Conservation (phyloP, 805 yeast genomes). For the Candida qinlingensis region DNA sequence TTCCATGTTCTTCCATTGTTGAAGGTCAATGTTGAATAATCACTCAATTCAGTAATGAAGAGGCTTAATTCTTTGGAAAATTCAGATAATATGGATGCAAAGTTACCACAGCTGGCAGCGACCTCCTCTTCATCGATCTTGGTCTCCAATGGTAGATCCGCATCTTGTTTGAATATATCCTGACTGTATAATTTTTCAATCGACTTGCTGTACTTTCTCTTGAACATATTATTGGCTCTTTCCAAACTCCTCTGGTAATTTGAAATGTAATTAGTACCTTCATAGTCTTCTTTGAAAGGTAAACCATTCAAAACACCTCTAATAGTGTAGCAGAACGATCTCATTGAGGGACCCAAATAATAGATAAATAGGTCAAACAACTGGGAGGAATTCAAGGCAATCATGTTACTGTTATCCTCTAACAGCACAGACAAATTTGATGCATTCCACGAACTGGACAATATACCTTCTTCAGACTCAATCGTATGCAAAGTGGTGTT, state of each 20-base stretch:
- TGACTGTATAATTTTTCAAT: constrained; percentile 49
- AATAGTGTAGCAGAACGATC: constrained; percentile 59
- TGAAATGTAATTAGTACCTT: constrained; percentile 32
- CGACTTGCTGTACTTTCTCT: constrained; percentile 51
- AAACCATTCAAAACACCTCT: constrained; percentile 54
- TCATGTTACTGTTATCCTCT: constrained; percentile 9
- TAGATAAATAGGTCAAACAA: constrained; percentile 62
- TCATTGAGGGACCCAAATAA: constrained; percentile 68
- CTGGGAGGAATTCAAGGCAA: constrained; percentile 28
- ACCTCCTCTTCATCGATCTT: constrained; percentile 72
- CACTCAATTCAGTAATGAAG: constrained; percentile 40
- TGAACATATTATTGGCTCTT: constrained; percentile 50
- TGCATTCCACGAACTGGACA: background rate
- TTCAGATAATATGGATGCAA: constrained; percentile 58
- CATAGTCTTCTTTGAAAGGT: constrained; percentile 42
- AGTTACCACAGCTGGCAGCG: constrained; percentile 80
- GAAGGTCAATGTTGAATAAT: constrained; percentile 26
- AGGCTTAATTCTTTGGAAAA: constrained; percentile 52
- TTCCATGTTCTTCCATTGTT: constrained; percentile 32
- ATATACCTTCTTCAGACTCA: constrained; percentile 1
- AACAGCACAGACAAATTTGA: background rate
- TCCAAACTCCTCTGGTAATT: constrained; percentile 43
- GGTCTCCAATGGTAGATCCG: constrained; percentile 20
- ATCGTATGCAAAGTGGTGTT: constrained; percentile 4
- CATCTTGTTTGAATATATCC: constrained; percentile 11